Percentiles rank a stretch among this genome's conserved stretches.
phyloP scores from a whole-genome alignment of 75 land plant species.

The Azolla pinnata region DNA sequence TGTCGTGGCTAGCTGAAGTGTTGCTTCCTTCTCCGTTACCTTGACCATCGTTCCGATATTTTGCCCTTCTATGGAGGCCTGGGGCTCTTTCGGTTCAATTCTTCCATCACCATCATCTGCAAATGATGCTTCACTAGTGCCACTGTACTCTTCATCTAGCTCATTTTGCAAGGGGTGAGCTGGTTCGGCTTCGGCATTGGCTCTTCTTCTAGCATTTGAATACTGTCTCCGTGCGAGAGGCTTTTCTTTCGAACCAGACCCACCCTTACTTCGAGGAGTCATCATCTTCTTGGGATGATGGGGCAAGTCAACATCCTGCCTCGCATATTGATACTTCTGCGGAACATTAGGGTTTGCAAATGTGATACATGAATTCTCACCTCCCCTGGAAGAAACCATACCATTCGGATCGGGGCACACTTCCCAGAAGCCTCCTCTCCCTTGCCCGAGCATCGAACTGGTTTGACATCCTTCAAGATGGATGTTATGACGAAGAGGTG shows the following conservation, averaged over 20 bases:
- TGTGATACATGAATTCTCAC: background rate
- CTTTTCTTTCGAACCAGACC: background rate
- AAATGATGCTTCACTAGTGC: background rate
- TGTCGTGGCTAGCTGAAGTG: background rate
- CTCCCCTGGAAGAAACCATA: background rate
- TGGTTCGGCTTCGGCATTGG: slow-evolving; percentile 2
- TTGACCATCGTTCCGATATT: background rate
- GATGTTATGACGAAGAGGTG: background rate
- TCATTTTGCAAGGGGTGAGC: slow-evolving; percentile 1
- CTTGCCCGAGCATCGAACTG: background rate
- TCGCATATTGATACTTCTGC: background rate
- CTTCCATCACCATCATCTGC: slow-evolving; percentile 2
- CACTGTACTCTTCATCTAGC: background rate
- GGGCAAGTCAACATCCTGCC: background rate
- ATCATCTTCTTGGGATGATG: background rate
- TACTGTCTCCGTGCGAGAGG: background rate
- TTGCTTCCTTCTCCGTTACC: background rate
- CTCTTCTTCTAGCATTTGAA: background rate
- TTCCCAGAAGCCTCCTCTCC: background rate
- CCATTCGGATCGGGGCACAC: background rate
- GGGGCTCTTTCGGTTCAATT: background rate
- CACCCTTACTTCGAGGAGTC: background rate
- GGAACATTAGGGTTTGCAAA: background rate
- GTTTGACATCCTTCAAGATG: background rate
- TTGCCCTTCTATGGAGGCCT: background rate